These are phyloP conservation scores for Dendrobium huoshanense DNA, from an alignment of 106 monocot genomes.

Conservation along the genomic window DNA sequence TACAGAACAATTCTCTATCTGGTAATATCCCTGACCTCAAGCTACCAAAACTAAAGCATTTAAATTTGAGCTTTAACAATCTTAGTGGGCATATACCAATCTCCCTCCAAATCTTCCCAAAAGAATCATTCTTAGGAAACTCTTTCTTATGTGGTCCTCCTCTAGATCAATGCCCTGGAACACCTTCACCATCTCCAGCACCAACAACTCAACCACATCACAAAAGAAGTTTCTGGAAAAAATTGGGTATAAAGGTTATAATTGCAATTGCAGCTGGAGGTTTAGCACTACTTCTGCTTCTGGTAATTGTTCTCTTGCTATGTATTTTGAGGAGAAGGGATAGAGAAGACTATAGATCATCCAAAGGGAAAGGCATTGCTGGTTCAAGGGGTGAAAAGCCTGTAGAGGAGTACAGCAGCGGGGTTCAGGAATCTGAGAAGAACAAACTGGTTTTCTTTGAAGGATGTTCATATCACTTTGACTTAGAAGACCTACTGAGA, in stretches of 20 bases:
- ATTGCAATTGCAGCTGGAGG: slow-evolving; percentile 72
- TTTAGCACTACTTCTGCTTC: slow-evolving; percentile 36
- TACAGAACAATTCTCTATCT: slow-evolving; percentile 69
- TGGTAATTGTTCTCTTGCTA: slow-evolving; percentile 32
- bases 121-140: slow-evolving; percentile 76
- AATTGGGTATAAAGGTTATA: slow-evolving; percentile 35
- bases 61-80: slow-evolving; percentile 78
- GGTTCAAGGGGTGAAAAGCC: slow-evolving; percentile 57
- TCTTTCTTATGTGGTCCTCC: slow-evolving; percentile 68
- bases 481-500: slow-evolving; percentile 87
- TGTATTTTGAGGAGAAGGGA: slow-evolving; percentile 46
- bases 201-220: slow-evolving; percentile 8
- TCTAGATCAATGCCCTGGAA: slow-evolving; percentile 33
- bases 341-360: slow-evolving; percentile 10
- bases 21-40: slow-evolving; percentile 63
- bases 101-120: slow-evolving; percentile 43
- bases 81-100: slow-evolving; percentile 45
- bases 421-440: slow-evolving; percentile 79
- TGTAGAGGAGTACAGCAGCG: slow-evolving; percentile 70
- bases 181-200: slow-evolving; percentile 46
- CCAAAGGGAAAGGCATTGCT: slow-evolving; percentile 44
- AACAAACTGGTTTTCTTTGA: slow-evolving; percentile 92
- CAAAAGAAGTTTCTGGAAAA: slow-evolving; percentile 38
- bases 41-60: slow-evolving; percentile 38
- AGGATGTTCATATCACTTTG: slow-evolving; percentile 78